Evolutionary conservation across 2,329 filamentous ascomycete species (phyloP), one percentile per base, ranked within the genome.

Genomic region (Fusarium papillatum): DNA sequence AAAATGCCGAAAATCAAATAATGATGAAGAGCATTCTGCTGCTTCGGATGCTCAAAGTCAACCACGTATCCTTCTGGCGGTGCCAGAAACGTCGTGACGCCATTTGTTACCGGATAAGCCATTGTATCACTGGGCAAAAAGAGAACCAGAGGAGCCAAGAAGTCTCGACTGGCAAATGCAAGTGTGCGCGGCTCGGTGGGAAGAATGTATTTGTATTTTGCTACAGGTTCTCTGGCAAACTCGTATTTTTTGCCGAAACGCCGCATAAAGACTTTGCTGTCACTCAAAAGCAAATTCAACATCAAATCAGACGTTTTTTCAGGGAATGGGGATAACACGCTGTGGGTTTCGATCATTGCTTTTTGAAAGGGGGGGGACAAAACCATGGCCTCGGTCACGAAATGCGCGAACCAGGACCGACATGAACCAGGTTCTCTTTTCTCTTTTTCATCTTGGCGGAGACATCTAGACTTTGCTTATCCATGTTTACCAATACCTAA

Each of bases 31-130:
- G 74, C 77, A 17, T 72, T 69, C 11, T 79, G 79, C 5, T 69
- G 65, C 16, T 77, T 74, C 0, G 82, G 82, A 17, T 83, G 67
- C 7, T 78, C 73, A 53, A 84, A 83, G 38, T 84, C 69, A 16
- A 83, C 78, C 4, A 72, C 70, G 24, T 83, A 84, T 17, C 74
- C 80, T 2, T 73, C 70, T 1, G 83, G 83, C 2, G 81, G 77
- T 1, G 76, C 13, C 0, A 80, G 46, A 11, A 80, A 65, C 13
- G 75, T 79, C 3, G 68, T 77, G 7, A 78, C 76, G 22, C 80
- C 80, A 55, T 81, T 75, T 0, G 70, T 70, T 4, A 79, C 66
- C 14, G 78, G 73, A 19, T 69, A 74, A 24, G 66, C 24, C 73
- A 78, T 34, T 31, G n/a, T 24, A 26, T 59, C 34, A 36, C n/a